phyloP scores from a whole-genome alignment of 192 early-diverging fungal species.

The Coemansia sp. region DNA sequence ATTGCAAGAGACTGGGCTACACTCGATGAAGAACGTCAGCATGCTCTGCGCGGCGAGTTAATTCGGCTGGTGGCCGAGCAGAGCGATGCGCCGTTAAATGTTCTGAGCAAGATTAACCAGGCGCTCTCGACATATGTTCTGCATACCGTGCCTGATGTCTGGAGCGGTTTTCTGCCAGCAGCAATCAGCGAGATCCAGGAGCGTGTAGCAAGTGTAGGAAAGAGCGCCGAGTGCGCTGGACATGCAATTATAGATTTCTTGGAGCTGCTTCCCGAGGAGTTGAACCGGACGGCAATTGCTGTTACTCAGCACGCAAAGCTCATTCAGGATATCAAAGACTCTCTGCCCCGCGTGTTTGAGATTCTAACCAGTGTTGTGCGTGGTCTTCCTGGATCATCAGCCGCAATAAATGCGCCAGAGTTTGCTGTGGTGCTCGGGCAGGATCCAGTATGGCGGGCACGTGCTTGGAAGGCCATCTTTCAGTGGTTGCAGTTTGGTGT shows the following conservation, averaged over 20 bases:
- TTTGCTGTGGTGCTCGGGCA: conserved; percentile 20
- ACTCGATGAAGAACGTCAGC: conserved; percentile 42
- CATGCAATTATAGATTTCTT: conserved; percentile 39
- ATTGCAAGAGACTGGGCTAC: conserved; percentile 45
- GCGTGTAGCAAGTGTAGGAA: conserved; percentile 18
- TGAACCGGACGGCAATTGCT: conserved; percentile 29
- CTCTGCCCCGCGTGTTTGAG: conserved; percentile 29
- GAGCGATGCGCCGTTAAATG: conserved; percentile 32
- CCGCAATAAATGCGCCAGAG: neutral
- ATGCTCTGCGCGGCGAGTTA: conserved; percentile 35
- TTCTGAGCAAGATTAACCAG: conserved; percentile 43
- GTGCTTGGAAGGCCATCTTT: conserved; percentile 42
- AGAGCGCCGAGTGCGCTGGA: conserved; percentile 14
- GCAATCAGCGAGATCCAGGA: conserved; percentile 23
- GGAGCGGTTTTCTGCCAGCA: conserved; percentile 27
- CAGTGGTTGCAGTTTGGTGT: conserved; percentile 54
- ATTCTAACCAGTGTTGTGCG: conserved; percentile 32
- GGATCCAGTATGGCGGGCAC: conserved; percentile 25
- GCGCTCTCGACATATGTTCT: conserved; percentile 41
- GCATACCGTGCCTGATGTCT: conserved; percentile 26
- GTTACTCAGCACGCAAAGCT: conserved; percentile 19
- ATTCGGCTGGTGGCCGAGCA: conserved; percentile 37
- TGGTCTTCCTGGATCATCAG: conserved; percentile 14
- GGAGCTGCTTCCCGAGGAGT: conserved; percentile 46
- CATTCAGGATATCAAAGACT: conserved; percentile 29